phyloP scores from a whole-genome alignment of 805 yeast genomes.

The Hanseniaspora singularis region DNA sequence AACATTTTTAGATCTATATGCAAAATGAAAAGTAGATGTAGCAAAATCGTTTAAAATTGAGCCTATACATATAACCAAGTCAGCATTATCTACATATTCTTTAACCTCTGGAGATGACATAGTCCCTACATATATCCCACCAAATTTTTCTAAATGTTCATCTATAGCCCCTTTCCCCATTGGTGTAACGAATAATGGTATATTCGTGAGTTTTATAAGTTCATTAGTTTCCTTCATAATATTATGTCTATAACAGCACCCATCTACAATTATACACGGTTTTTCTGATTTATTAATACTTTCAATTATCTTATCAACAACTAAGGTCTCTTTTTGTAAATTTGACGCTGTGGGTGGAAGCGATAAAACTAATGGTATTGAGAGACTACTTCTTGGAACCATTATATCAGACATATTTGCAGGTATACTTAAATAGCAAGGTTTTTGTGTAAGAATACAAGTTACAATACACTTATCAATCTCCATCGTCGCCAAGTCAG shows the following conservation, averaged over 20 bases:
- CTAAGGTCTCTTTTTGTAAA: conserved; percentile 28
- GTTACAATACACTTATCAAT: conserved; percentile 36
- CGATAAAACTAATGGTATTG: conserved; percentile 26
- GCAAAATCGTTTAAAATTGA: conserved; percentile 46
- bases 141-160: conserved; percentile 45
- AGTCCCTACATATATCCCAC: conserved; percentile 55
- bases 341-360: conserved; percentile 26
- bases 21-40: conserved; percentile 45
- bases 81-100: conserved; percentile 39
- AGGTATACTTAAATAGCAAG: conserved; percentile 65
- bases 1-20: conserved; percentile 41
- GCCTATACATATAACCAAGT: conserved; percentile 55
- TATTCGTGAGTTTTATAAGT: conserved; percentile 36
- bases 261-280: conserved; percentile 46
- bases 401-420: conserved; percentile 40
- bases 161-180: conserved; percentile 55
- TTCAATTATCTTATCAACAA: conserved; percentile 30
- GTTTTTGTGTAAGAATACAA: conserved; percentile 41
- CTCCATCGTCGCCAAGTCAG: conserved; percentile 44
- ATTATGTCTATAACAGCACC: conserved; percentile 48
- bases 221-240: conserved; percentile 31
- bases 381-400: conserved; percentile 31
- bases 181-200: conserved; percentile 42
- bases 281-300: conserved; percentile 37
- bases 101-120: conserved; percentile 39